Evolutionary conservation across 2,329 filamentous ascomycete species (phyloP).

Genomic region (Fusarium haematococcum): DNA sequence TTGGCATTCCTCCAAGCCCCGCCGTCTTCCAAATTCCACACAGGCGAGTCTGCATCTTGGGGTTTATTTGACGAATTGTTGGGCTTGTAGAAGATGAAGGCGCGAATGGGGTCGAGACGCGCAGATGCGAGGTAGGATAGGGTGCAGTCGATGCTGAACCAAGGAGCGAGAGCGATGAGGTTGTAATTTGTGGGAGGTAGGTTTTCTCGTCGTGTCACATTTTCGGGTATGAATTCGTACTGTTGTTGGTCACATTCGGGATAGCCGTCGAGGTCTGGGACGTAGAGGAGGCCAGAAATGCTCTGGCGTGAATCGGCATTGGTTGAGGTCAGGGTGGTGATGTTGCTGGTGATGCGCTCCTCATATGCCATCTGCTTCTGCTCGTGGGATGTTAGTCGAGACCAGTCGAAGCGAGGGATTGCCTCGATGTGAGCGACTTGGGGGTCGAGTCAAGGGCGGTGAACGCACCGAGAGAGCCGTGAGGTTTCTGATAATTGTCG

Average conservation of each 20-base stretch:
- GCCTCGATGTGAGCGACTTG: not conserved
- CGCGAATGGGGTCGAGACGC: conserved; percentile 69
- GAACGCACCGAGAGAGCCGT: conserved; percentile 66
- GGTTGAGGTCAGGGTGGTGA: conserved; percentile 81
- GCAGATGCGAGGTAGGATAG: conserved; percentile 75
- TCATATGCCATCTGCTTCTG: conserved; percentile 65
- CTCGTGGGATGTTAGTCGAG: conserved; percentile 34
- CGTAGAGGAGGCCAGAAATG: conserved; percentile 85
- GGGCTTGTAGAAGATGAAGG: conserved; percentile 73
- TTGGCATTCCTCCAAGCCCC: conserved; percentile 78
- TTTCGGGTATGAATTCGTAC: conserved; percentile 75
- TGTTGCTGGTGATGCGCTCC: conserved; percentile 64
- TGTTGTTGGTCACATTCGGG: conserved; percentile 74
- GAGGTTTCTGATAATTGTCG: conserved; percentile 67
- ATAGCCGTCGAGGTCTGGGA: conserved; percentile 73
- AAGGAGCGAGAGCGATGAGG: conserved; percentile 86
- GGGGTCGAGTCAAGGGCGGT: not conserved
- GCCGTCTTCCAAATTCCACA: conserved; percentile 78
- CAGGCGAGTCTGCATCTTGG: conserved; percentile 70
- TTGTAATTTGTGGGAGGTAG: conserved; percentile 77
- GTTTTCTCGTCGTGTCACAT: conserved; percentile 79
- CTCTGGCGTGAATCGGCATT: conserved; percentile 69
- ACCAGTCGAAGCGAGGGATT: not conserved
- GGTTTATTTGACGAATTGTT: conserved; percentile 69
- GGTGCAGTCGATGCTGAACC: conserved; percentile 82